Conservation (phyloP, 495 filamentous ascomycete species). For the Clohesyomyces aquaticus region DNA sequence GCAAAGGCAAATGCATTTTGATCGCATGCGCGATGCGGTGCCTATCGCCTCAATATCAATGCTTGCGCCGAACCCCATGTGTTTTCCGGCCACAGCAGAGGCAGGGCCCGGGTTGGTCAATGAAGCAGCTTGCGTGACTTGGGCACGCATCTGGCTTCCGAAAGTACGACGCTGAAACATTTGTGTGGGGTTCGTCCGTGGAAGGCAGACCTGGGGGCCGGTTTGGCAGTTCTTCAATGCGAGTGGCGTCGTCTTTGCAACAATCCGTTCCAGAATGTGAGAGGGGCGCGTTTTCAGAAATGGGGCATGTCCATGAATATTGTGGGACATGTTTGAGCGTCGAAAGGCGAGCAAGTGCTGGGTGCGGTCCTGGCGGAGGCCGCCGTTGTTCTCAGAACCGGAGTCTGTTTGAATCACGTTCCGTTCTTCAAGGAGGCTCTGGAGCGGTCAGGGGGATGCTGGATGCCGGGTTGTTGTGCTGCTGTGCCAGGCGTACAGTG, state of each 20-base stretch:
- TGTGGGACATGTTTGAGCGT: not conserved
- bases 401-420: not conserved
- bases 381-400: not conserved
- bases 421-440: not conserved
- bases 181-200: constrained; percentile 24
- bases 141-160: constrained; percentile 7
- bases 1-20: constrained; percentile 14
- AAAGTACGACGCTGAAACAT: constrained; percentile 34
- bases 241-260: constrained; percentile 25
- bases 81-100: constrained; percentile 25
- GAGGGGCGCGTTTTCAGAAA: constrained; percentile 20
- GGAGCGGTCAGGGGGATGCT: not conserved
- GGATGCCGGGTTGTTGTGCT: constrained; percentile 2
- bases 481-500: not conserved
- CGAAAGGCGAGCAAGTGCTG: not conserved
- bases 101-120: constrained; percentile 4
- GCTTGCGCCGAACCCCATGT: constrained; percentile 9
- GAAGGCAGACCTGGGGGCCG: constrained; percentile 17
- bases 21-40: constrained; percentile 6
- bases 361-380: not conserved
- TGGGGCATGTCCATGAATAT: not conserved
- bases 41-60: constrained; percentile 7
- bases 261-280: constrained; percentile 20
- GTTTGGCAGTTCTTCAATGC: constrained; percentile 30
- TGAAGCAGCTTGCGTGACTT: not conserved